Evolutionary conservation across 1,284 basidiomycete species (phyloP), one percentile per base, ranked within the genome.

Genomic region (Stygiomarasmius scandens): DNA sequence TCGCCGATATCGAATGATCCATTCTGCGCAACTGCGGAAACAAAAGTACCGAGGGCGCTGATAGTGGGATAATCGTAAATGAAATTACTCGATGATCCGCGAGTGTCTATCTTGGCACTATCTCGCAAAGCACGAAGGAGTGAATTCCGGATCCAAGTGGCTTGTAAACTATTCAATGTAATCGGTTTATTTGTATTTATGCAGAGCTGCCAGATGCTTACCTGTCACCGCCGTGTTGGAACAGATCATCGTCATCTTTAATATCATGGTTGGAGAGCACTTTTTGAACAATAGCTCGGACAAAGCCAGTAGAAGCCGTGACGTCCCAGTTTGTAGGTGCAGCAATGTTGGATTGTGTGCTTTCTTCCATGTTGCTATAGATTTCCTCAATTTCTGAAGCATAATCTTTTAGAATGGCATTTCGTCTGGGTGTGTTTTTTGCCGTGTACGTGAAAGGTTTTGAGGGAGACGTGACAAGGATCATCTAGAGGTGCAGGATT

Each of bases 161-260:
- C 79, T 61, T 76, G 75, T 22, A 79, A 57, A 61, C 79, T 80
- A 25, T n/a, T n/a, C n/a, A 9, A 50, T 38, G 38, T 41, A 14
- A 20, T 24, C n/a, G 14, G 19, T 25, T 8, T 10, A 5, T 23
- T 52, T 23, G 22, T 23, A n/a, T 16, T 5, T 12, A 4, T 25
- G 23, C 16, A 24, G 46, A 48, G 22, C n/a, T 8, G 14, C 8
- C 14, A 14, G 12, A 29, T 32, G 58, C 63, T 19, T 49, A 77
- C 78, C 77, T 79, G 58, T 80, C 78, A 46, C 76, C 76, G 16
- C 79, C 79, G 53, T 64, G 61, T 32, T 74, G 68, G 63, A 80
- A 80, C 16, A 80, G 59, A 61, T 81, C 77, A 45, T 69, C 74
- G 38, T 74, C 67, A 46, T 76, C 74, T 1, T 50, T 27, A 1